Conservation (phyloP, 495 filamentous ascomycete genomes). For the Lasiosphaeris hirsuta region DNA sequence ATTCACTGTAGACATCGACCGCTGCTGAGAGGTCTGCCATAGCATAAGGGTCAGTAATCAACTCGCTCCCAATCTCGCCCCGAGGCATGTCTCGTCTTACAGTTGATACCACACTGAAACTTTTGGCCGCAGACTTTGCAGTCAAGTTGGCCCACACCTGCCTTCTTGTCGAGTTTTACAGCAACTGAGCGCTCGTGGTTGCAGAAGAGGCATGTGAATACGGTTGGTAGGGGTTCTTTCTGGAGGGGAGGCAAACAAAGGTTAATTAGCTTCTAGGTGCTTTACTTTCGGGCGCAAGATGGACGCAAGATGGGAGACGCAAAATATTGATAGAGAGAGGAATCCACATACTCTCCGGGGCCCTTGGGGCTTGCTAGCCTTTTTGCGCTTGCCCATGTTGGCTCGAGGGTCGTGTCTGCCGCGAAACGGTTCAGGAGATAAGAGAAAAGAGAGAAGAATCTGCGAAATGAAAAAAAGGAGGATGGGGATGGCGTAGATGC, state of each 20-base stretch:
- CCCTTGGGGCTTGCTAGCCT: constrained; percentile 8
- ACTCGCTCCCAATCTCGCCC: background rate
- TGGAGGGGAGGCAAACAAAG: constrained; percentile 30
- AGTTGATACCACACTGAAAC: constrained; percentile 90
- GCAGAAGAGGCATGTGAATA: constrained; percentile 96
- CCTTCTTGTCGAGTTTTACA: constrained; percentile 89
- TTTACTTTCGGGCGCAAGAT: background rate
- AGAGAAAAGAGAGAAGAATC: background rate
- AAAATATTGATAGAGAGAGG: too few species aligned
- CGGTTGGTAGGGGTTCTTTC: constrained; percentile 82
- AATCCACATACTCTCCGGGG: background rate
- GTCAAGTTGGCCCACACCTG: constrained; percentile 72
- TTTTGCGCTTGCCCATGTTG: constrained; percentile 14
- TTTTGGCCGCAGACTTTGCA: constrained; percentile 93
- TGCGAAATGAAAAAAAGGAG: background rate
- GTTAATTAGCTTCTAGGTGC: background rate
- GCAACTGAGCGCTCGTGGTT: constrained; percentile 91
- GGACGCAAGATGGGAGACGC: background rate
- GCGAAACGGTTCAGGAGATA: background rate
- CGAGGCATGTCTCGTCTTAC: constrained; percentile 48
- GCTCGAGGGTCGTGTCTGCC: background rate
- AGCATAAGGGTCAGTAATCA: background rate
- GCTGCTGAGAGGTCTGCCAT: constrained; percentile 73
- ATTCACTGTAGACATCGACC: constrained; percentile 96
- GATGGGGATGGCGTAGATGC: background rate